Evolutionary conservation across 148 eudicot species (phyloP).

Genomic region (Rhododendron williamsianum): DNA sequence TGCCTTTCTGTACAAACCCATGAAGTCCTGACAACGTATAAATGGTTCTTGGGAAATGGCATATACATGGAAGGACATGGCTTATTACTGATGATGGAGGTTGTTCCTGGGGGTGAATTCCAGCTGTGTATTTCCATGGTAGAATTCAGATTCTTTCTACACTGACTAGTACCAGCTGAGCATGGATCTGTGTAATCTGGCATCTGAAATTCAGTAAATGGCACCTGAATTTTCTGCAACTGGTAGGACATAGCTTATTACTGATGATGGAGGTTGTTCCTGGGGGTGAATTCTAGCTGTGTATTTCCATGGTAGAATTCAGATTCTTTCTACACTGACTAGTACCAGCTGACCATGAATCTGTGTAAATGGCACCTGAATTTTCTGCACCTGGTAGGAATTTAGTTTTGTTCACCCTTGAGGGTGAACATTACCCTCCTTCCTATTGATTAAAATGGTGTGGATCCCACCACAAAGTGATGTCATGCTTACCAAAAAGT

Average conservation of each 20-base stretch:
- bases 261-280: neutral
- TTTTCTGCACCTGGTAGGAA: neutral
- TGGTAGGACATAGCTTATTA: neutral
- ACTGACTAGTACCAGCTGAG: neutral
- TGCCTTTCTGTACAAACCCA: conserved; percentile 4
- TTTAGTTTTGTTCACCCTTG: too few species aligned
- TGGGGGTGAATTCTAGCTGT: neutral
- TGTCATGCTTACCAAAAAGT: too few species aligned
- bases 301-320: neutral
- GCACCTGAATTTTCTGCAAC: neutral
- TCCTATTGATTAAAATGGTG: too few species aligned
- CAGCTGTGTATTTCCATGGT: neutral
- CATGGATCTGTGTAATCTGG: neutral
- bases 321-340: neutral
- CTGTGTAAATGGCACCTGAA: neutral
- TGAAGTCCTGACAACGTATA: neutral
- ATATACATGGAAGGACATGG: neutral
- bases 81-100: neutral
- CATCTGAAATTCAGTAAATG: neutral
- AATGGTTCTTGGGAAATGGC: neutral
- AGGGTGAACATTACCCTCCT: too few species aligned
- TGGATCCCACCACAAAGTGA: too few species aligned
- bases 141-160: neutral
- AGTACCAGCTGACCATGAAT: neutral
- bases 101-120: neutral